Conservation (phyloP, 169 alveolate species). For the Perkinsus marinus region DNA sequence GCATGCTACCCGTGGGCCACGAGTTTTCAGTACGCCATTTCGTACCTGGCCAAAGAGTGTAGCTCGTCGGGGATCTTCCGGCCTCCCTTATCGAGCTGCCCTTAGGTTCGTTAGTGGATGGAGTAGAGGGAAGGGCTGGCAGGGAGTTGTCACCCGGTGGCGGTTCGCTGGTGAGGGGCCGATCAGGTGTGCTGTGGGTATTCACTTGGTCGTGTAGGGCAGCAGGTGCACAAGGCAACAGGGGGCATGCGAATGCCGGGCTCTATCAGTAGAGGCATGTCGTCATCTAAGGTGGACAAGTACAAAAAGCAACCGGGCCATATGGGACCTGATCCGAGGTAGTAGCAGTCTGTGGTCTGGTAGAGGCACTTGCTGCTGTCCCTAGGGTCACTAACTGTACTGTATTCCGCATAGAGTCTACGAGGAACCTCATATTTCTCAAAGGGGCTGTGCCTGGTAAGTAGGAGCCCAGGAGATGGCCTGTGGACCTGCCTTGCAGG, state of each 20-base stretch:
- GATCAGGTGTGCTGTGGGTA: neutral
- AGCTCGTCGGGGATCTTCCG: neutral
- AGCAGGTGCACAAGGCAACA: conserved; percentile 55
- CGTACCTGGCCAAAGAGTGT: conserved; percentile 67
- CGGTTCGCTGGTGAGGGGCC: conserved; percentile 49
- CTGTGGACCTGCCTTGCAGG: neutral
- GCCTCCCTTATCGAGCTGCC: neutral
- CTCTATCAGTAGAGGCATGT: conserved; percentile 54
- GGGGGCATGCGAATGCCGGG: conserved; percentile 66
- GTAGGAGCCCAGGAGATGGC: neutral
- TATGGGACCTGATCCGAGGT: conserved; percentile 55
- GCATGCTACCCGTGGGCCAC: conserved; percentile 63
- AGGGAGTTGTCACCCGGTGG: conserved; percentile 70
- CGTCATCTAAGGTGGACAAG: conserved; percentile 51
- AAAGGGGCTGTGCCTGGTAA: conserved; percentile 46
- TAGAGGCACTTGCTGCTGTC: neutral
- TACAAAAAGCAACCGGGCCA: conserved; percentile 71
- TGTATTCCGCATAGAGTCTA: conserved; percentile 55
- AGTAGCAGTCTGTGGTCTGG: neutral
- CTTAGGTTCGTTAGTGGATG: conserved; percentile 52
- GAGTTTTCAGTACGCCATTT: conserved; percentile 60
- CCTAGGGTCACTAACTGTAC: conserved; percentile 53
- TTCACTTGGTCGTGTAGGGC: conserved; percentile 8
- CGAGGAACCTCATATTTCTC: conserved; percentile 53
- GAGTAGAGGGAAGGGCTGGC: conserved; percentile 58